Evolutionary conservation across 2,329 filamentous ascomycete genomes (phyloP), one percentile per base, ranked within the genome.

Genomic region (Acephala macrosclerotiorum): DNA sequence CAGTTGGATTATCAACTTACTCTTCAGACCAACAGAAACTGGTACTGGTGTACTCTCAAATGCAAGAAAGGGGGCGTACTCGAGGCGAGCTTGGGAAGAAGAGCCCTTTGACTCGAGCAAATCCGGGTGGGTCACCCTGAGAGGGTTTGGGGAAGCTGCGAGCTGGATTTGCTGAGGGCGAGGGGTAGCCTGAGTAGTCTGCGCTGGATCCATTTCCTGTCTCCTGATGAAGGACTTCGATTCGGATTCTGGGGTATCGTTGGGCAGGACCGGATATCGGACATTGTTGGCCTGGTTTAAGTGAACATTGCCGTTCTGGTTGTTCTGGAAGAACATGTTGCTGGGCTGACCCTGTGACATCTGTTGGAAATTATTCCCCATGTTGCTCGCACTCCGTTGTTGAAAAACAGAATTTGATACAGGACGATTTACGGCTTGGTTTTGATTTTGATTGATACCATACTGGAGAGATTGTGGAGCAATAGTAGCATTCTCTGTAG

Each of bases 401-500:
- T 75, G 72, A 64, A 70, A 72, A 42, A 61, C 38, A 14, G 65
- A 33, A 25, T 68, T 66, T 11, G 70, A 58, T 6, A 69, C 60
- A n/a, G 60, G 60, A 65, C 61, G 67, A 61, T 68, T 72, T 38
- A 68, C 29, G 29, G 64, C 61, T 35, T 71, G 70, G 38, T 61
- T 70, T 35, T 71, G 70, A 38, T 61, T 70, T 29, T 73, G 74
- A 18, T 59, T 69, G 16, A 66, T 36, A 33, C 73, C 66, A 60
- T 75, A 76, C 49, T 76, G 74, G 40, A 76, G 72, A 60, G 66
- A 71, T 47, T 74, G 72, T n/a, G 74, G 73, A 38, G 74, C 62
- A 18, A 75, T 72, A 12, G 74, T 75, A n/a, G 68, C 49, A 55
- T 68, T 68, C 5, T 70, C 68, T 7, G 58, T 36, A 18, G 58